Evolutionary conservation across 257 asterid species (phyloP), one percentile per base, ranked within the genome.

Genomic region (Nicotiana otophora): DNA sequence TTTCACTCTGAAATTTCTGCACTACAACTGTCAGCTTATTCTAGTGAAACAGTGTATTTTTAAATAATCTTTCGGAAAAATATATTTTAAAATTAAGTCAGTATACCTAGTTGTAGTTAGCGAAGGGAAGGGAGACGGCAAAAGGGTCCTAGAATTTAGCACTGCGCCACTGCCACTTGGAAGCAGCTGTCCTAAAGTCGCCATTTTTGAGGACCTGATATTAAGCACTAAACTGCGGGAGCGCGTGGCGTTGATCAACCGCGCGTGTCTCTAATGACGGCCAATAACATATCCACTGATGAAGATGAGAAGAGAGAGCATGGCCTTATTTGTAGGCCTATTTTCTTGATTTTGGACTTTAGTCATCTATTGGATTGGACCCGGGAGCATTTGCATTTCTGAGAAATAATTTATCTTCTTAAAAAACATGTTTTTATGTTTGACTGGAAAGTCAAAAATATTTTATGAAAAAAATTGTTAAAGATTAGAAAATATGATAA

Each of bases 1-100:
- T 51, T 55, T 84, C 75, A 85, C 77, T 85, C 90, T 92, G 31
- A 82, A 84, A 77, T 68, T 82, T 84, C 85, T 83, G 89, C 85
- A 58, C 30, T 5, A 42, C 67, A 65, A 70, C 5, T 36, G 36
- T 16, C 48, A 75, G 17, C 1, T 57, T 42, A 42, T 42, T 42
- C 48, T 39, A 10, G 48, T 39, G 48, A 42, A 42, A 42, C 51
- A 42, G 51, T 42, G 51, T 2, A 42, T 42, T 8, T 42, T 42
- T 42, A 42, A 42, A 42, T 42, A 42, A 42, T 42, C 12, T 42
- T 42, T 42, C 9, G 51, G 51, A 42, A 42, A 42, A 42, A 2
- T 9, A 9, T 42, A 9, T 42, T 9, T 42, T 42, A 2, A 42
- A 42, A 42, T 42, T 42, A 42, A 42, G 51, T 14, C 16, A 12